Evolutionary conservation across 1,284 basidiomycete species (phyloP).

Genomic region (Cystobasidium slooffiae): DNA sequence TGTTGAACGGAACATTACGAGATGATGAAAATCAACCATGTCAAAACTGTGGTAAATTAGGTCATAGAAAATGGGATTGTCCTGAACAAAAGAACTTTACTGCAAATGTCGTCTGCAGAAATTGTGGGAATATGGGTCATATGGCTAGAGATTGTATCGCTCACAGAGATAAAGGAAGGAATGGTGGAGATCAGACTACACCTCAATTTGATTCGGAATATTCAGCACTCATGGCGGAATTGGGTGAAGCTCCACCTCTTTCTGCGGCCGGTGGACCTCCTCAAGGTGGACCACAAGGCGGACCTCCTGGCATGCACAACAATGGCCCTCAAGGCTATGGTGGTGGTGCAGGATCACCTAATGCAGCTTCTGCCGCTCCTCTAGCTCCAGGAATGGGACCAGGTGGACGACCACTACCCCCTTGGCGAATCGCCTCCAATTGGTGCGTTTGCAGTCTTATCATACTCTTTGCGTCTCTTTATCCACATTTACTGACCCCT

Average conservation of each 20-base stretch:
- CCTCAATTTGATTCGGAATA: slow-evolving; percentile 89
- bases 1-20: slow-evolving; percentile 95
- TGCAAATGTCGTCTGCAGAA: slow-evolving; percentile 91
- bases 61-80: slow-evolving; percentile 90
- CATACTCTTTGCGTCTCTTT: background rate
- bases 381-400: slow-evolving; percentile 5
- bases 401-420: slow-evolving; percentile 56
- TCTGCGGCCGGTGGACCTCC: slow-evolving; percentile 51
- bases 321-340: slow-evolving; percentile 1
- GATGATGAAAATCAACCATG: slow-evolving; percentile 99
- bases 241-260: slow-evolving; percentile 73
- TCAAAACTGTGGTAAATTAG: slow-evolving; percentile 94
- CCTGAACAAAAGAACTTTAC: slow-evolving; percentile 95
- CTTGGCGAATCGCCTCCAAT: slow-evolving; percentile 61
- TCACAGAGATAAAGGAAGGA: slow-evolving; percentile 19
- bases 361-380: background rate
- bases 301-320: slow-evolving; percentile 7
- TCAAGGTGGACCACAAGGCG: slow-evolving; percentile 1
- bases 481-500: background rate
- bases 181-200: slow-evolving; percentile 14
- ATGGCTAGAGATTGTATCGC: slow-evolving; percentile 71
- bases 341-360: slow-evolving; percentile 21
- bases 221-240: slow-evolving; percentile 93
- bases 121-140: slow-evolving; percentile 87
- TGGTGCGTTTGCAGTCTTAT: slow-evolving; percentile 54